These are phyloP conservation scores for Mycena amicta DNA, from an alignment of 768 basidiomycete species.

Conservation along the genomic window DNA sequence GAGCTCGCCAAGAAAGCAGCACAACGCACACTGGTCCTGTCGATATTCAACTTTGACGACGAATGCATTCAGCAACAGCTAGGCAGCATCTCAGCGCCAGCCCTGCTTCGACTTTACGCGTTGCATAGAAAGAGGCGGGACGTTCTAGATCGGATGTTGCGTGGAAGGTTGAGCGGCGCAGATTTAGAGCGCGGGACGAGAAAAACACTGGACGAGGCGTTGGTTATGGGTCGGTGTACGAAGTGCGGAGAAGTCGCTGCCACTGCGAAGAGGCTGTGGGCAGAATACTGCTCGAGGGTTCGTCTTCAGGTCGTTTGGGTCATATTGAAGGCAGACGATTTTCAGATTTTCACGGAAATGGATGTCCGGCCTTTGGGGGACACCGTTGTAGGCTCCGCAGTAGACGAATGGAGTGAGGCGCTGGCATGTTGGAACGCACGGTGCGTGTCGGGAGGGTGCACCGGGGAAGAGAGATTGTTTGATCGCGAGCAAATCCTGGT, in stretches of 20 bases:
- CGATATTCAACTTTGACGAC: slow-evolving; percentile 12
- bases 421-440: slow-evolving; percentile 45
- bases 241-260: slow-evolving; percentile 8
- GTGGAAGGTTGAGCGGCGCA: background rate
- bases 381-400: slow-evolving; percentile 34
- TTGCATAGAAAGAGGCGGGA: slow-evolving; percentile 19
- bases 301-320: background rate
- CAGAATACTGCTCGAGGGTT: slow-evolving; percentile 19
- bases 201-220: background rate
- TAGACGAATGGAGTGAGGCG: slow-evolving; percentile 47
- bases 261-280: slow-evolving; percentile 6
- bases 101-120: slow-evolving; percentile 10
- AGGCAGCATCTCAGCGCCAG: background rate
- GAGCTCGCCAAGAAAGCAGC: slow-evolving; percentile 11
- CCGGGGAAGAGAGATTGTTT: slow-evolving; percentile 2
- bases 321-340: background rate
- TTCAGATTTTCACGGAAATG: slow-evolving; percentile 41
- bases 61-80: background rate
- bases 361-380: slow-evolving; percentile 48
- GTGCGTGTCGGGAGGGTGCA: slow-evolving; percentile 7
- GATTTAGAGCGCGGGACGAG: background rate
- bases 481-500: background rate
- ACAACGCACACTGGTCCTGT: slow-evolving; percentile 11
- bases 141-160: slow-evolving; percentile 13
- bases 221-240: slow-evolving; percentile 5